Percentiles rank a stretch among this genome's conserved stretches.
These are phyloP conservation scores for Lactarius akahatsu DNA, from an alignment of 768 basidiomycete genomes.

Conservation along the genomic window DNA sequence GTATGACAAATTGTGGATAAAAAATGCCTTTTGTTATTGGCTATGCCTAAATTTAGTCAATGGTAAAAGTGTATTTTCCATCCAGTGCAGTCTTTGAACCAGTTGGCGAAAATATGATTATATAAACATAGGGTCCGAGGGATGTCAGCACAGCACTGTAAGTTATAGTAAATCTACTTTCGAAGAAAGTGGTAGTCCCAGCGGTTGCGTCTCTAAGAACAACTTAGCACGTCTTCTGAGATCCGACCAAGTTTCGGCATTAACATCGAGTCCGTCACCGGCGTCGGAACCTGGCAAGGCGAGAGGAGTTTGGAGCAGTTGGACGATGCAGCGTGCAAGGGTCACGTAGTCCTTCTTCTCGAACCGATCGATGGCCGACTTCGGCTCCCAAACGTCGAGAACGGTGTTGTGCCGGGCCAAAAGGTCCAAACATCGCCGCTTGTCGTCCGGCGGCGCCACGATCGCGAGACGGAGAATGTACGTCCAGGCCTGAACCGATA, in stretches of 20 bases:
- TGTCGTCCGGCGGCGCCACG: neutral
- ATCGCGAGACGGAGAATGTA: constrained; percentile 21
- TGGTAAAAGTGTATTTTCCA: too few species aligned
- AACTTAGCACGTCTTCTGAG: constrained; percentile 13
- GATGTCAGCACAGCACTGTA: neutral
- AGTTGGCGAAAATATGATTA: neutral
- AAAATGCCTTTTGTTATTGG: too few species aligned
- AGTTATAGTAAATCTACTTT: neutral
- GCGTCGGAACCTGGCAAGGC: neutral
- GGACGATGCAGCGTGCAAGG: constrained; percentile 7
- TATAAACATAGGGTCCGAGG: neutral
- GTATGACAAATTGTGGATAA: too few species aligned
- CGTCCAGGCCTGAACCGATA: constrained; percentile 13
- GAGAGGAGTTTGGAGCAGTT: neutral
- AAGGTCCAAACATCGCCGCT: constrained; percentile 20
- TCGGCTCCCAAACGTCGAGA: constrained; percentile 8
- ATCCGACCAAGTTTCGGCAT: constrained; percentile 1
- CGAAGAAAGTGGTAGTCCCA: too few species aligned
- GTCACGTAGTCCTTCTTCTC: constrained; percentile 24
- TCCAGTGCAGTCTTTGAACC: too few species aligned
- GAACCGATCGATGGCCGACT: too few species aligned
- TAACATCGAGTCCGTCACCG: neutral
- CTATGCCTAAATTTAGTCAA: too few species aligned
- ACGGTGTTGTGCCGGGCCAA: constrained; percentile 12
- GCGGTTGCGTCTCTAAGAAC: constrained; percentile 4